phyloP scores from a whole-genome alignment of 768 basidiomycete species.

The Tulasnella sp. region DNA sequence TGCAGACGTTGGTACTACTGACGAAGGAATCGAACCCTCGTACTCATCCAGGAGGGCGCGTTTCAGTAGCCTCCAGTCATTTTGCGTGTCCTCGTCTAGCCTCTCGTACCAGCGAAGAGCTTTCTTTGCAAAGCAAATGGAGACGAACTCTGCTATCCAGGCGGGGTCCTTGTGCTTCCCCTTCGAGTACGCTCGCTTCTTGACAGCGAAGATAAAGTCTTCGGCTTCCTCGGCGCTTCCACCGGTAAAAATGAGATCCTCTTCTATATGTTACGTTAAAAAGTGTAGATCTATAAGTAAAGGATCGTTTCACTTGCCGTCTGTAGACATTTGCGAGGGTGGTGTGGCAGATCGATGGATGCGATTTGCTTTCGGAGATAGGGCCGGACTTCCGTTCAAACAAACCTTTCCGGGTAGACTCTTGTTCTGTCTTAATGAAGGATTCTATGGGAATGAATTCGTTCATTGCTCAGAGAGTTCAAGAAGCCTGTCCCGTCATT shows the following conservation, averaged over 20 bases:
- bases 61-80: not conserved
- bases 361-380: not conserved
- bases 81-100: too few relatives aligned
- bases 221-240: not conserved
- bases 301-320: not conserved
- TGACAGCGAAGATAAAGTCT: not conserved
- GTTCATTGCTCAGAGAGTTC: too few relatives aligned
- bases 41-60: not conserved
- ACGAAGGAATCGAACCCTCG: not conserved
- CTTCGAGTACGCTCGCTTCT: not conserved
- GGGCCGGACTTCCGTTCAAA: not conserved
- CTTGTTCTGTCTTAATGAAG: too few relatives aligned
- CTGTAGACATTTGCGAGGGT: not conserved
- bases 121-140: too few relatives aligned
- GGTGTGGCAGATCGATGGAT: not conserved
- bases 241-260: not conserved
- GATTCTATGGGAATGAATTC: too few relatives aligned
- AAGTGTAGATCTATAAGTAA: not conserved
- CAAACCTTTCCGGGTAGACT: too few relatives aligned
- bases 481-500: too few relatives aligned
- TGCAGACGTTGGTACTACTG: not conserved
- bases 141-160: not conserved
- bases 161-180: not conserved
- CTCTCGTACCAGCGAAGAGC: too few relatives aligned
- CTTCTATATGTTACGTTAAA: not conserved